Evolutionary conservation across 129 eudicot species (phyloP).

Genomic region (Chrysanthemum makinoi): DNA sequence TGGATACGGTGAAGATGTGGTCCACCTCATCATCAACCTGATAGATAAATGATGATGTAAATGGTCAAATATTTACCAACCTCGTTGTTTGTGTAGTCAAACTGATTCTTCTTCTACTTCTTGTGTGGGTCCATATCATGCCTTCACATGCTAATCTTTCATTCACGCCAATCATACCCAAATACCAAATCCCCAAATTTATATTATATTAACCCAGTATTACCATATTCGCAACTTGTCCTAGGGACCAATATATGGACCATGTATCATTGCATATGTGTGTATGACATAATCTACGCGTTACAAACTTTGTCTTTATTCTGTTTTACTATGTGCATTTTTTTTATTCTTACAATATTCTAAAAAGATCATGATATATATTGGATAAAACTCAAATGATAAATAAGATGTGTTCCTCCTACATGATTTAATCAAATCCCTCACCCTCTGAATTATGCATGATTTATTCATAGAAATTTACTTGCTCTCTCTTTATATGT

Average conservation of each 20-base stretch:
- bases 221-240: background rate
- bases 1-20: constrained; percentile 28
- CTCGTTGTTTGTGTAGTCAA: constrained; percentile 34
- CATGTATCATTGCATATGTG: background rate
- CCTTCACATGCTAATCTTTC: constrained; percentile 20
- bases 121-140: constrained; percentile 28
- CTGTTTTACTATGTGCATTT: background rate
- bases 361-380: too few relatives aligned
- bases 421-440: too few relatives aligned
- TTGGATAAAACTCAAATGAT: too few relatives aligned
- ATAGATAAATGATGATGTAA: constrained; percentile 23
- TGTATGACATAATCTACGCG: background rate
- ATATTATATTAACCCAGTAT: background rate
- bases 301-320: background rate
- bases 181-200: background rate
- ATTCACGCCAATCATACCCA: constrained; percentile 18
- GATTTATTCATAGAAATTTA: too few relatives aligned
- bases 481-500: too few relatives aligned
- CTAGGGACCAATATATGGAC: background rate
- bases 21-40: constrained; percentile 27
- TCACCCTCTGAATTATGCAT: too few relatives aligned
- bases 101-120: constrained; percentile 28
- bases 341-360: too few relatives aligned
- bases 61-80: constrained; percentile 24
- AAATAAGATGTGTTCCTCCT: too few relatives aligned